Base-by-base conservation (phyloP, 129 eudicot genomes). In the Flaveria brownii region DNA sequence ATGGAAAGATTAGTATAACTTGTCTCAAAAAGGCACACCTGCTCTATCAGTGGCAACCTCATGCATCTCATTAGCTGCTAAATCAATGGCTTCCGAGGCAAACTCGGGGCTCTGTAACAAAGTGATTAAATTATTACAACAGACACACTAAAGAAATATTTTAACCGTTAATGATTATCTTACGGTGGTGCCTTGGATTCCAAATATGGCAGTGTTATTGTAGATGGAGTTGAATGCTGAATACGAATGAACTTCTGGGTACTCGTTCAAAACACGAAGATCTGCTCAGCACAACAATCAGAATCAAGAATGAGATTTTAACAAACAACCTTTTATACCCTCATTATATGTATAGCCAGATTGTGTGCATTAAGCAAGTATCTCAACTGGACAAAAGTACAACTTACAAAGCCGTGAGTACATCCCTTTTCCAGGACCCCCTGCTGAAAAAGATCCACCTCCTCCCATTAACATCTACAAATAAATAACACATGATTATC, bases 351-450 rank as follows among this genome's bases (percentile, higher is more conserved):
- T 59, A 45, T 22, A 16, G 18, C 46, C 42, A 12, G 41, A 75
- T 46, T 2, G 15, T 17, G 42, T 64, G 80, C 73, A 65, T 17
- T 36, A 26, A 46, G 22, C 45, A 76, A 67, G 50, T 20, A 76
- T 36, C 57, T 67, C 59, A 18, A 55, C 2, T 39, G 23, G 50
- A 55, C 14, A 68, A 43, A 55, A 42, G 18, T 77, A 16, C 65
- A 64, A 85, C 98, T 87, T 85, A 93, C 98, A 93, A 85, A 93
- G 89, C 23, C 98, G 85, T 67, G 98, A 90, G 83, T 90, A 85
- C 98, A 90, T 93, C 78, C 98, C 98, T 82, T 93, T 90, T 77
- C 98, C 97, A 59, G 98, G 98, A 76, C 98, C 98, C 33, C 98
- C 98, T 80, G 98, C 96, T 33, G 97, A 93, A 87, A 93, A 93